phyloP scores from a whole-genome alignment of 2,329 filamentous ascomycete species.

The Sporothrix mexicana region DNA sequence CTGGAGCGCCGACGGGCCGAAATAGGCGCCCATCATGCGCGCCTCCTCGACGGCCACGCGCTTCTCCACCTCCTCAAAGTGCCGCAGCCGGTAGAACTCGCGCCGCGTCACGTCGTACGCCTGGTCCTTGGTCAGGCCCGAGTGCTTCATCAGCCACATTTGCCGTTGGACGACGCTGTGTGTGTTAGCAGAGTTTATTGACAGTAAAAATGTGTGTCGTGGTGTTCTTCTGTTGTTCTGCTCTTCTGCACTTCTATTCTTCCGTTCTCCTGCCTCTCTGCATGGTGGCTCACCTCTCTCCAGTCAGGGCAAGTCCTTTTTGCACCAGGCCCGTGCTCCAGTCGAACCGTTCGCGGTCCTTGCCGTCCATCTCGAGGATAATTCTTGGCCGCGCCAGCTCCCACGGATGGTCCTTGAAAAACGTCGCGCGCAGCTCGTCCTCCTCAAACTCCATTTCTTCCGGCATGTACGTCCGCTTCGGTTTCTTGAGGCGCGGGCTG shows the following conservation, averaged over 20 bases:
- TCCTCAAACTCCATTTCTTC: constrained; percentile 80
- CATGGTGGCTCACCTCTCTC: constrained; percentile 74
- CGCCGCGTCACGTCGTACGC: constrained; percentile 88
- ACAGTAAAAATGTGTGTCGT: neutral
- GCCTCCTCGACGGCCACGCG: constrained; percentile 90
- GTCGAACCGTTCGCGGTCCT: constrained; percentile 75
- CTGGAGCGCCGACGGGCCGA: constrained; percentile 76
- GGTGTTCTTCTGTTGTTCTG: too few relatives aligned
- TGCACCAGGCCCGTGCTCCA: constrained; percentile 81
- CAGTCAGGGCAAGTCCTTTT: constrained; percentile 75
- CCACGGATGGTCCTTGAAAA: constrained; percentile 96
- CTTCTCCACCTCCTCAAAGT: constrained; percentile 80
- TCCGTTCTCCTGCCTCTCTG: too few relatives aligned
- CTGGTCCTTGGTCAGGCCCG: constrained; percentile 63
- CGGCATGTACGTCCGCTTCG: constrained; percentile 81
- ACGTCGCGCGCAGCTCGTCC: constrained; percentile 77
- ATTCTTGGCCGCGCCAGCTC: constrained; percentile 88
- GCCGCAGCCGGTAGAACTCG: constrained; percentile 87
- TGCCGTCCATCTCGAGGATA: constrained; percentile 83
- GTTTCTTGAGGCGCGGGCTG: constrained; percentile 61
- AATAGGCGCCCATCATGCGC: constrained; percentile 82
- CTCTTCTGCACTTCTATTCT: too few relatives aligned
- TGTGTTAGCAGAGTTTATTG: constrained; percentile 16
- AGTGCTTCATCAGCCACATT: constrained; percentile 75
- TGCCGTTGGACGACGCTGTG: constrained; percentile 89